phyloP scores from a whole-genome alignment of 1,284 basidiomycete genomes.

The Puccinia hordei region DNA sequence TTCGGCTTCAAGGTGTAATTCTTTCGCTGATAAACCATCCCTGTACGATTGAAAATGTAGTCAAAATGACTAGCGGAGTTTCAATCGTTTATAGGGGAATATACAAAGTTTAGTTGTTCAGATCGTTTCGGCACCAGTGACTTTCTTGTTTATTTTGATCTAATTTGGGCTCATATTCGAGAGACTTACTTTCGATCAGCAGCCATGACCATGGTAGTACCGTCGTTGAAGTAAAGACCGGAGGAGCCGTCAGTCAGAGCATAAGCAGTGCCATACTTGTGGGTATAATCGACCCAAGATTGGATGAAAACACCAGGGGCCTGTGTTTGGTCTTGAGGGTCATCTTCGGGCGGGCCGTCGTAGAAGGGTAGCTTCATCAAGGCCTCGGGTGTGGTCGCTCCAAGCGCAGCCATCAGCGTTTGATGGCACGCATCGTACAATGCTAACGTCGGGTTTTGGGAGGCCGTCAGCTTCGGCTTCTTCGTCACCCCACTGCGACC shows the following conservation, averaged over 20 bases:
- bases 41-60: conserved; percentile 64
- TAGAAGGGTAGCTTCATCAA: conserved; percentile 47
- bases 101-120: neutral
- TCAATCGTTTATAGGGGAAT: neutral
- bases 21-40: conserved; percentile 56
- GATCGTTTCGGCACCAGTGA: neutral
- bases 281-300: conserved; percentile 96
- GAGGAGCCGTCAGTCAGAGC: conserved; percentile 91
- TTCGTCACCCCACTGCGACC: conserved; percentile 2
- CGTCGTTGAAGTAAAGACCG: conserved; percentile 95
- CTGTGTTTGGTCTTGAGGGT: conserved; percentile 55
- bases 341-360: conserved; percentile 11
- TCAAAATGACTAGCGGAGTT: conserved; percentile 71
- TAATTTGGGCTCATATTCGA: neutral
- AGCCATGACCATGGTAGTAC: conserved; percentile 78
- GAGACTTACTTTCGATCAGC: conserved; percentile 75
- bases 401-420: conserved; percentile 35
- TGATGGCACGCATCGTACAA: conserved; percentile 48
- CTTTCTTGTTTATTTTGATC: too few relatives aligned
- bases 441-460: conserved; percentile 44
- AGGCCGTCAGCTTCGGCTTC: conserved; percentile 58
- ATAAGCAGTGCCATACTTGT: conserved; percentile 98
- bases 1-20: conserved; percentile 57
- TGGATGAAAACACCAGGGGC: conserved; percentile 86
- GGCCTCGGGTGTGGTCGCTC: conserved; percentile 32